These are phyloP conservation scores for Penicillium thymicola DNA, from an alignment of 2,329 filamentous ascomycete genomes.

Conservation along the genomic window DNA sequence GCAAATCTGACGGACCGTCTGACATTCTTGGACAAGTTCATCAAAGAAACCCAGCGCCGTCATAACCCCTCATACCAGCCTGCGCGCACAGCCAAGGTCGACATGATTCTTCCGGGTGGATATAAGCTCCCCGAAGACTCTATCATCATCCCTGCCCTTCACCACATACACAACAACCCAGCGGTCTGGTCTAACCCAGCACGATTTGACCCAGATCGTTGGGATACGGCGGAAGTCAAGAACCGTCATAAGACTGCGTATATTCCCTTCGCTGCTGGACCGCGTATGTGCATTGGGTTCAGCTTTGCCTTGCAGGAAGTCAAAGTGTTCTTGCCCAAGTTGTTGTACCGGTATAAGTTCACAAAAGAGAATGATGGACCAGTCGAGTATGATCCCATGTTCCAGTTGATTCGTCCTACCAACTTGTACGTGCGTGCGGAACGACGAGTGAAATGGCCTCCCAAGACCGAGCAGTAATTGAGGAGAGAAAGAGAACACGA, in stretches of 20 bases:
- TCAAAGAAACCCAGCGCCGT: constrained; percentile 60
- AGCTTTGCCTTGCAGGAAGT: constrained; percentile 62
- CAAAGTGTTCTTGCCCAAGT: constrained; percentile 55
- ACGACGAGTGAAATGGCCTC: constrained; percentile 27
- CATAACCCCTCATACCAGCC: constrained; percentile 64
- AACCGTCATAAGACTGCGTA: constrained; percentile 52
- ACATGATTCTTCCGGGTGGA: constrained; percentile 59
- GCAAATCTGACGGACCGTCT: constrained; percentile 50
- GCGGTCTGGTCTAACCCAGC: constrained; percentile 57
- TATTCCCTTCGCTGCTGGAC: constrained; percentile 58
- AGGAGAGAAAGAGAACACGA: background rate
- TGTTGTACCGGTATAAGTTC: constrained; percentile 60
- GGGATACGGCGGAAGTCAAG: constrained; percentile 54
- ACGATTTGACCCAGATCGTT: constrained; percentile 59
- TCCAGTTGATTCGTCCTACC: constrained; percentile 27
- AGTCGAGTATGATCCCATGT: constrained; percentile 41
- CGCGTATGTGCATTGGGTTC: constrained; percentile 61
- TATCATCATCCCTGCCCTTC: constrained; percentile 53
- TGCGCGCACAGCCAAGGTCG: constrained; percentile 54
- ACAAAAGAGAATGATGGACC: constrained; percentile 48
- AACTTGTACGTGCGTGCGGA: constrained; percentile 28
- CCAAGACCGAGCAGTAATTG: constrained; percentile 10
- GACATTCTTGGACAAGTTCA: constrained; percentile 43
- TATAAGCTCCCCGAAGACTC: constrained; percentile 54
- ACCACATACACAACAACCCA: constrained; percentile 52